Percentiles rank a stretch among this genome's conserved stretches.
Evolutionary conservation across 2,329 filamentous ascomycete species (phyloP).

Genomic region (Cercospora zeae-maydis): DNA sequence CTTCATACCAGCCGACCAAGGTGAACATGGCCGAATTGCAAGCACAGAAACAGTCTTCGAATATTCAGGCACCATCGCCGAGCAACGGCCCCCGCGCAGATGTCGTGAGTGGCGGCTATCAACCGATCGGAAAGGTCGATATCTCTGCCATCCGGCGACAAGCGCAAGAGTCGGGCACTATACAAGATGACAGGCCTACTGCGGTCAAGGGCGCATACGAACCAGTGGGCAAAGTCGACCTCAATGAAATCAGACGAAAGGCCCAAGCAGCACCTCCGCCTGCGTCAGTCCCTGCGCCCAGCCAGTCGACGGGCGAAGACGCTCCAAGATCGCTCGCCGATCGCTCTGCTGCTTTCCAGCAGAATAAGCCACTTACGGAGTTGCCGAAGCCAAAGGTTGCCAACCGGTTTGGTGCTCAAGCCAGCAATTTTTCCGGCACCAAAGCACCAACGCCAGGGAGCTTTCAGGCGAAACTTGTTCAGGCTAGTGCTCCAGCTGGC

Average conservation of each 20-base stretch:
- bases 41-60: constrained; percentile 66
- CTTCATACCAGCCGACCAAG: constrained; percentile 92
- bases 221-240: constrained; percentile 93
- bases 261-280: constrained; percentile 58
- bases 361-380: constrained; percentile 74
- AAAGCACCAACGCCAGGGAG: constrained; percentile 78
- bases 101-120: constrained; percentile 81
- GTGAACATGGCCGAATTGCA: constrained; percentile 87
- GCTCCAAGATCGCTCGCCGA: constrained; percentile 67
- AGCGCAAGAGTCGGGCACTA: constrained; percentile 57
- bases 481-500: constrained; percentile 61
- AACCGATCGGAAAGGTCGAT: constrained; percentile 95
- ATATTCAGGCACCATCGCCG: constrained; percentile 50
- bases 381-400: constrained; percentile 93
- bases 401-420: constrained; percentile 74
- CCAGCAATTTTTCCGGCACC: constrained; percentile 74
- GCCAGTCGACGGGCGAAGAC: constrained; percentile 45
- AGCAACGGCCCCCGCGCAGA: constrained; percentile 50
- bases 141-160: constrained; percentile 82
- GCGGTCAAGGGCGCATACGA: constrained; percentile 91
- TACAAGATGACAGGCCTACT: constrained; percentile 71
- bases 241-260: constrained; percentile 83
- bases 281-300: constrained; percentile 39
- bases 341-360: constrained; percentile 68
- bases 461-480: constrained; percentile 58